Percentiles rank a stretch among this genome's conserved stretches.
Conservation (phyloP, 2,329 filamentous ascomycete species). For the Cercospora janseana region DNA sequence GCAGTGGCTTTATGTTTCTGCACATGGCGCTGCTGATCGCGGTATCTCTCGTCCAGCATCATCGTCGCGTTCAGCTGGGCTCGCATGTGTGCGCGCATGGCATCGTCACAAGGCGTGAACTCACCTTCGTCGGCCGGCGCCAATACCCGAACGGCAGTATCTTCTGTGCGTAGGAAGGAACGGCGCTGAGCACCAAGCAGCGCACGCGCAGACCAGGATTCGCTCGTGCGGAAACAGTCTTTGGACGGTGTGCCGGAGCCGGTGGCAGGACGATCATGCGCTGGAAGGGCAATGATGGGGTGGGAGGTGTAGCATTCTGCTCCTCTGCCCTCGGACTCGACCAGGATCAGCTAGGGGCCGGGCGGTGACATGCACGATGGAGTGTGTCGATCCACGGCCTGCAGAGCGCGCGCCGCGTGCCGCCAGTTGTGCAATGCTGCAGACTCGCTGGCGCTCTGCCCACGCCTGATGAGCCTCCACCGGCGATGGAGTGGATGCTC, state of each 20-base stretch:
- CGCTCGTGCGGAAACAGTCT: slow-evolving; percentile 12
- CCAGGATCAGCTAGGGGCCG: slow-evolving; percentile 9
- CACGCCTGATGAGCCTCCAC: slow-evolving; percentile 9
- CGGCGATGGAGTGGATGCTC: neutral
- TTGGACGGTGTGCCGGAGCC: slow-evolving; percentile 13
- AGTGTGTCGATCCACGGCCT: slow-evolving; percentile 18
- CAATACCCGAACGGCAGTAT: slow-evolving; percentile 20
- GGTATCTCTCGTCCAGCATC: slow-evolving; percentile 1
- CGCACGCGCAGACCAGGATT: slow-evolving; percentile 20
- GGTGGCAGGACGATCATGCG: slow-evolving; percentile 19
- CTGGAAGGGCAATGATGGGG: neutral
- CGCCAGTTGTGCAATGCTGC: slow-evolving; percentile 22
- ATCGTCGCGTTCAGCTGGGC: slow-evolving; percentile 2
- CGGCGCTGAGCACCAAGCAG: slow-evolving; percentile 13
- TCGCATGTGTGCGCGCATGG: slow-evolving; percentile 20
- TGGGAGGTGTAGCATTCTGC: slow-evolving; percentile 14
- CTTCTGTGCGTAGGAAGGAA: slow-evolving; percentile 13
- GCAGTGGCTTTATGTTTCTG: slow-evolving; percentile 19
- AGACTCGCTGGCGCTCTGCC: slow-evolving; percentile 15
- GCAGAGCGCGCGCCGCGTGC: slow-evolving; percentile 12
- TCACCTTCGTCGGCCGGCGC: slow-evolving; percentile 18
- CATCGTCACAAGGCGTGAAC: slow-evolving; percentile 28
- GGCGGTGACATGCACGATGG: slow-evolving; percentile 17
- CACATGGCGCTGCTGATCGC: neutral
- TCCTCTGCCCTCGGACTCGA: slow-evolving; percentile 14